Percentiles rank a stretch among this genome's conserved stretches.
phyloP scores from a whole-genome alignment of 1,284 basidiomycete species.

The Pisolithus thermaeus region DNA sequence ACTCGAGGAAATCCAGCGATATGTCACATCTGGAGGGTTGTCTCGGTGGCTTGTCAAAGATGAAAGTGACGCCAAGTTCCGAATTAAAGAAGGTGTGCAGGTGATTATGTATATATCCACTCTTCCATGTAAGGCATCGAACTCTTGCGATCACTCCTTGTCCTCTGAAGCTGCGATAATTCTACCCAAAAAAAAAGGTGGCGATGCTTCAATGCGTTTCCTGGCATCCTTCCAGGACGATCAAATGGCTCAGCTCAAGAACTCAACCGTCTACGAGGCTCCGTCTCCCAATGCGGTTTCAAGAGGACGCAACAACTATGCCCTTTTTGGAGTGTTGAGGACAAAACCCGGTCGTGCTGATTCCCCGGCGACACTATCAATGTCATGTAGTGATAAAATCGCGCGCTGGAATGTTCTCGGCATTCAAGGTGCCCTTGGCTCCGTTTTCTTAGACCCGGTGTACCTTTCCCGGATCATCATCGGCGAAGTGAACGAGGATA shows the following conservation, averaged over 20 bases:
- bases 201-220: constrained; percentile 82
- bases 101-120: constrained; percentile 83
- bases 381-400: constrained; percentile 92
- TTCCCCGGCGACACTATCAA: constrained; percentile 70
- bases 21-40: constrained; percentile 9
- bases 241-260: constrained; percentile 64
- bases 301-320: constrained; percentile 76
- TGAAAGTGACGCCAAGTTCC: constrained; percentile 37
- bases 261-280: constrained; percentile 34
- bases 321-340: constrained; percentile 67
- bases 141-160: constrained; percentile 7
- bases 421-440: constrained; percentile 76
- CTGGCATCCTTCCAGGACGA: constrained; percentile 68
- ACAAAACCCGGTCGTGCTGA: constrained; percentile 90
- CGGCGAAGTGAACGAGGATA: constrained; percentile 52
- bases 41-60: constrained; percentile 43
- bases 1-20: constrained; percentile 57
- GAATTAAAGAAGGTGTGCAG: constrained; percentile 44
- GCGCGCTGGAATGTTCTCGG: constrained; percentile 78
- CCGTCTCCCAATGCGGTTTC: constrained; percentile 40
- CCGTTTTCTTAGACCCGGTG: constrained; percentile 52
- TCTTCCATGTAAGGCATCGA: constrained; percentile 66
- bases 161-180: constrained; percentile 3
- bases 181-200: constrained; percentile 46
- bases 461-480: constrained; percentile 65